A percentile compares a stretch with the other conserved stretches of the same genome.
Conservation (phyloP, 176 grass and related monocot species). For the Oryza punctata region DNA sequence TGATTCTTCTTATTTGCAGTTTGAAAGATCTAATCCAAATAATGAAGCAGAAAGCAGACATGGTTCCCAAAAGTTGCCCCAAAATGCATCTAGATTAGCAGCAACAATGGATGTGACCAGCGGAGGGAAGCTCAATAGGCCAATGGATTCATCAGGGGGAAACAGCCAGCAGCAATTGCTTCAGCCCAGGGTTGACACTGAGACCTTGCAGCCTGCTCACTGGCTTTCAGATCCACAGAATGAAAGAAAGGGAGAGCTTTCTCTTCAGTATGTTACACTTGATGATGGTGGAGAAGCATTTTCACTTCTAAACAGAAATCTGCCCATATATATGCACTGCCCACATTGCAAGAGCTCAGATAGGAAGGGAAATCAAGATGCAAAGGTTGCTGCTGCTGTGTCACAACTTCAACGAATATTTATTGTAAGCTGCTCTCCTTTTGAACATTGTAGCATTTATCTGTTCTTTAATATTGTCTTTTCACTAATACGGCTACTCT, state of each 20-base stretch:
- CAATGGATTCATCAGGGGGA: slow-evolving; percentile 46
- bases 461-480: slow-evolving; percentile 12
- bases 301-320: slow-evolving; percentile 84
- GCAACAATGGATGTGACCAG: slow-evolving; percentile 27
- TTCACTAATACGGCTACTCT: slow-evolving; percentile 25
- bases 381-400: slow-evolving; percentile 60
- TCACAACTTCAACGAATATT: slow-evolving; percentile 96
- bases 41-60: slow-evolving; percentile 50
- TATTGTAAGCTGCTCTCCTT: slow-evolving; percentile 60
- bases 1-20: slow-evolving; percentile 42
- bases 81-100: slow-evolving; percentile 41
- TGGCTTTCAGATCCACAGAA: slow-evolving; percentile 42
- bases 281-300: slow-evolving; percentile 78
- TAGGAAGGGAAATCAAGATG: slow-evolving; percentile 55
- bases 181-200: slow-evolving; percentile 22
- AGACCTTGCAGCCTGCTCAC: slow-evolving; percentile 29
- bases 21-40: slow-evolving; percentile 41
- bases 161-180: slow-evolving; percentile 46
- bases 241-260: slow-evolving; percentile 45
- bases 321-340: slow-evolving; percentile 96
- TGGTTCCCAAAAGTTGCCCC: slow-evolving; percentile 48
- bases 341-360: slow-evolving; percentile 77
- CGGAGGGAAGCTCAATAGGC: slow-evolving; percentile 43
- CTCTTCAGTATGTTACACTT: slow-evolving; percentile 48
- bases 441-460: slow-evolving; percentile 11